Evolutionary conservation across 176 grass and related monocot genomes (phyloP).

Genomic region (Poa annua): DNA sequence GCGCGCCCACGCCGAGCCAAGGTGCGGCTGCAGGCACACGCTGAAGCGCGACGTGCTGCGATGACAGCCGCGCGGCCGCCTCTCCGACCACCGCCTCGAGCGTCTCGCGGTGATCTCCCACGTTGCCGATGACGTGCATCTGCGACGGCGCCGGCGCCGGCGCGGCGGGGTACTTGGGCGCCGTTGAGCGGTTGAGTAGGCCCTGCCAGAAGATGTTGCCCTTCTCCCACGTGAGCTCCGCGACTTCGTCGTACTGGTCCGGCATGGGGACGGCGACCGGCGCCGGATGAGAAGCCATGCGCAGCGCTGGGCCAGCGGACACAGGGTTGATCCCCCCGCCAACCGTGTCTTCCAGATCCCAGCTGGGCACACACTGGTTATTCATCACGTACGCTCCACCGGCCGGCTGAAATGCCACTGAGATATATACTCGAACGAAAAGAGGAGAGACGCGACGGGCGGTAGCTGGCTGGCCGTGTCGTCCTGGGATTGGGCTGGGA

Average conservation of each 20-base stretch:
- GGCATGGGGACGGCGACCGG: conserved; percentile 41
- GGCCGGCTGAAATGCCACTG: neutral
- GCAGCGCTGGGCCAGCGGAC: neutral
- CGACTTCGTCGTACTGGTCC: conserved; percentile 69
- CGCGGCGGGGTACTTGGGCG: conserved; percentile 35
- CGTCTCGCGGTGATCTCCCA: conserved; percentile 55
- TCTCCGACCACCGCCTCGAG: conserved; percentile 87
- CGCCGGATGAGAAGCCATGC: neutral
- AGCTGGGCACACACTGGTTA: conserved; percentile 81
- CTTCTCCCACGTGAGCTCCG: conserved; percentile 90
- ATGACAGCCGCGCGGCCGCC: conserved; percentile 50
- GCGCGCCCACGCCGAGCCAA: neutral
- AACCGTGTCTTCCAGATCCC: conserved; percentile 69
- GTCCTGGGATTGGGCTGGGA: neutral
- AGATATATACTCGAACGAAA: neutral
- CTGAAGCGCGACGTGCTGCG: conserved; percentile 31
- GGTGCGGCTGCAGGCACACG: neutral
- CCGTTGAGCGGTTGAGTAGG: conserved; percentile 43
- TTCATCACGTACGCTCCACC: conserved; percentile 51
- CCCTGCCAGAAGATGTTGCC: conserved; percentile 78
- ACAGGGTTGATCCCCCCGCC: neutral
- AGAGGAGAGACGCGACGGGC: neutral
- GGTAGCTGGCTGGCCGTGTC: conserved; percentile 2
- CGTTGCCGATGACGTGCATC: conserved; percentile 33
- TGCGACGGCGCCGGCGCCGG: neutral